These are phyloP conservation scores for Elsinoe necatrix DNA, from an alignment of 2,329 filamentous ascomycete genomes.

Conservation along the genomic window DNA sequence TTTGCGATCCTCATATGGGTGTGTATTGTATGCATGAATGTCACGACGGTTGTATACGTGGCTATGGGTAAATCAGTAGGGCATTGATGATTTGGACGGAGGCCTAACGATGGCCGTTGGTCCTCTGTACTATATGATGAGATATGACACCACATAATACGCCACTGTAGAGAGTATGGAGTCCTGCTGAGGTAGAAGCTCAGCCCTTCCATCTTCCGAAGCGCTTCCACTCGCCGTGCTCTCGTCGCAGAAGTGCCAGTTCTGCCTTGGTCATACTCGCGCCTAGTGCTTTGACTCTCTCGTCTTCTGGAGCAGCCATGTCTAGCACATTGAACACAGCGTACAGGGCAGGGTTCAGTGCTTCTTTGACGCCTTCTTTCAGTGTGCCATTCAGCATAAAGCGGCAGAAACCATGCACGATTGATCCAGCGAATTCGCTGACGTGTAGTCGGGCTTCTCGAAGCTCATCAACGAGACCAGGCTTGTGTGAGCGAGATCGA, in stretches of 20 bases:
- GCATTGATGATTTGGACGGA: neutral
- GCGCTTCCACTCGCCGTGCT: slow-evolving; percentile 44
- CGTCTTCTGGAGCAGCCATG: slow-evolving; percentile 32
- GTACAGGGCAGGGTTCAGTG: slow-evolving; percentile 45
- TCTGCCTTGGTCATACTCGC: slow-evolving; percentile 44
- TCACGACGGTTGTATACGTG: slow-evolving; percentile 60
- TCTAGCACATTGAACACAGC: slow-evolving; percentile 46
- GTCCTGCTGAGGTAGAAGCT: neutral
- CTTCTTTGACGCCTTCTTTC: slow-evolving; percentile 44
- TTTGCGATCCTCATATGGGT: slow-evolving; percentile 60
- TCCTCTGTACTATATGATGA: neutral
- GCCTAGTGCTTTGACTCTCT: slow-evolving; percentile 43
- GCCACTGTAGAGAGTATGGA: neutral
- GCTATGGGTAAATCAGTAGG: slow-evolving; percentile 41
- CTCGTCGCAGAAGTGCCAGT: slow-evolving; percentile 44
- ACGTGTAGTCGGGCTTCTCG: slow-evolving; percentile 51
- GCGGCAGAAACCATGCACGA: slow-evolving; percentile 50
- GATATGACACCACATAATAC: neutral
- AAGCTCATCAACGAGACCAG: slow-evolving; percentile 48
- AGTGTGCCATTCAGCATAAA: slow-evolving; percentile 44
- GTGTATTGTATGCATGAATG: slow-evolving; percentile 67
- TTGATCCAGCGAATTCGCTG: slow-evolving; percentile 49
- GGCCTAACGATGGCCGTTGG: neutral
- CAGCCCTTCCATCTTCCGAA: slow-evolving; percentile 28
- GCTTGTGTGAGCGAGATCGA: slow-evolving; percentile 21